Evolutionary conservation across 2,329 filamentous ascomycete species (phyloP).

Genomic region (Aspergillus pseudotamarii): DNA sequence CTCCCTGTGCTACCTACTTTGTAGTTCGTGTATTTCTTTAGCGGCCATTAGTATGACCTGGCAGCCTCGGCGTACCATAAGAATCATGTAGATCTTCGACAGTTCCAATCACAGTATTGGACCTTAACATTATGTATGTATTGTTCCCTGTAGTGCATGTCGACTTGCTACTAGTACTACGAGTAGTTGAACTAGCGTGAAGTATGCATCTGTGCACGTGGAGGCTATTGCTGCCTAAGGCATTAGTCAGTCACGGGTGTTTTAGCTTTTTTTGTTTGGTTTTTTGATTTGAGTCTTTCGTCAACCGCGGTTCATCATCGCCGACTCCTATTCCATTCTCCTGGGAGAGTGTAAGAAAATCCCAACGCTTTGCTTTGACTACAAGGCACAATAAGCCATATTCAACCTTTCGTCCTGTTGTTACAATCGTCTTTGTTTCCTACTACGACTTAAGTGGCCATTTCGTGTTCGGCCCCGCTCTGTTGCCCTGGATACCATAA

Average conservation of each 20-base stretch:
- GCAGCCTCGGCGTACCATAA: not conserved
- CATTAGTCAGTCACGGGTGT: not conserved
- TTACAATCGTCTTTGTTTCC: not conserved
- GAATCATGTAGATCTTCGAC: too few species aligned
- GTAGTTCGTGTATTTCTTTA: not conserved
- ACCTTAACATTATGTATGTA: not conserved
- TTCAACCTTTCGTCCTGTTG: not conserved
- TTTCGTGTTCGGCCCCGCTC: slow-evolving; percentile 20
- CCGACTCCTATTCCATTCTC: not conserved
- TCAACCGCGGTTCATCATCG: not conserved
- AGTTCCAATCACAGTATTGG: not conserved
- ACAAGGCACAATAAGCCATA: not conserved
- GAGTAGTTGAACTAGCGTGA: too few species aligned
- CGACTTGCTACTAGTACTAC: too few species aligned
- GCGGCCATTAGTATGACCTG: not conserved
- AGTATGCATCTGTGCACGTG: too few species aligned
- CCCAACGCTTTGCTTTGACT: not conserved
- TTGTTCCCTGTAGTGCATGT: too few species aligned
- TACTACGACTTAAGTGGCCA: not conserved
- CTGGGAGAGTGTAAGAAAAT: not conserved
- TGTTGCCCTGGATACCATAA: slow-evolving; percentile 45
- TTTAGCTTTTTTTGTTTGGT: not conserved
- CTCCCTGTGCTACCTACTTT: not conserved
- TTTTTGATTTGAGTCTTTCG: not conserved
- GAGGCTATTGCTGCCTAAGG: not conserved